Percentiles rank a stretch among this genome's conserved stretches.
phyloP scores from a whole-genome alignment of 345 rosid genomes.

The Ceriops zippeliana region DNA sequence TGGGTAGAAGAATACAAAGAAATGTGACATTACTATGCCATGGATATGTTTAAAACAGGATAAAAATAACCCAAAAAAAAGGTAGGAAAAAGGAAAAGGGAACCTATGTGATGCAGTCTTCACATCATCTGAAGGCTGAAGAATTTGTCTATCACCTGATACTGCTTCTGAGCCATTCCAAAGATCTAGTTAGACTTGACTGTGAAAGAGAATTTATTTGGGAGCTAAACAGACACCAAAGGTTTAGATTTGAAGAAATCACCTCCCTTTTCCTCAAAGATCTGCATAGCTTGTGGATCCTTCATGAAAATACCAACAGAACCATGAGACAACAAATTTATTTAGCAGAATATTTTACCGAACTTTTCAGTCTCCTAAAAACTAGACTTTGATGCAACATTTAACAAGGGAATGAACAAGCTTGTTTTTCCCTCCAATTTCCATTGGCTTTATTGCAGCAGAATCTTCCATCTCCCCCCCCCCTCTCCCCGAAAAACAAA shows the following conservation, averaged over 20 bases:
- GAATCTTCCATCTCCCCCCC: too few relatives aligned
- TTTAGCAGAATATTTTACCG: neutral
- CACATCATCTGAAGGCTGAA: constrained; percentile 17
- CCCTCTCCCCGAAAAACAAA: neutral
- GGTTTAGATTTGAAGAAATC: neutral
- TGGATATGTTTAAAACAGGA: neutral
- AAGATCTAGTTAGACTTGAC: constrained; percentile 17
- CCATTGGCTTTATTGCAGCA: too few relatives aligned
- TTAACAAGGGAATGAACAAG: too few relatives aligned
- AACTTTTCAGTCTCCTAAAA: neutral
- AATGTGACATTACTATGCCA: too few relatives aligned
- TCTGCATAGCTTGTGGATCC: constrained; percentile 1
- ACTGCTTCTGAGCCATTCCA: constrained; percentile 18
- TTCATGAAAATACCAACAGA: constrained; percentile 9
- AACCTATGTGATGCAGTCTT: constrained; percentile 21
- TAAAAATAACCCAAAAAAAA: neutral
- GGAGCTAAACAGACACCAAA: neutral
- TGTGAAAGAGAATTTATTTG: neutral
- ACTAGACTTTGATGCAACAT: neutral
- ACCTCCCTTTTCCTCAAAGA: constrained; percentile 12
- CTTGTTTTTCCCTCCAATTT: too few relatives aligned
- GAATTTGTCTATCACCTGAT: constrained; percentile 20
- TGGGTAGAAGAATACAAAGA: neutral
- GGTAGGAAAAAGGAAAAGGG: neutral
- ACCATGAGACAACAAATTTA: neutral